phyloP scores from a whole-genome alignment of 306 rosid species.

The Cyclanthera cordifolia region DNA sequence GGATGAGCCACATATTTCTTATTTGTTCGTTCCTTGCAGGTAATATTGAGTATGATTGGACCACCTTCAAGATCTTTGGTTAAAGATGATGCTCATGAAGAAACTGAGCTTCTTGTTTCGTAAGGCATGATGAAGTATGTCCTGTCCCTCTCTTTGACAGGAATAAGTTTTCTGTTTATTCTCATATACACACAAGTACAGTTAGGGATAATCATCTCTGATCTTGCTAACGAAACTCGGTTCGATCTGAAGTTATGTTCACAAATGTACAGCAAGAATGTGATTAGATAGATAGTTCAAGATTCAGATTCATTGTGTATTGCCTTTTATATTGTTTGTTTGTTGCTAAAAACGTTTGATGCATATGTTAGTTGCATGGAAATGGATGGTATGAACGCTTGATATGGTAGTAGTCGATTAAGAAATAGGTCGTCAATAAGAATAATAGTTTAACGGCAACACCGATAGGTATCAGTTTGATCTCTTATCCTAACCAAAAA shows the following conservation, averaged over 20 bases:
- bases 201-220: background rate
- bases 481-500: too few species aligned
- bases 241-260: background rate
- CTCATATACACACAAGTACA: background rate
- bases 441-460: too few species aligned
- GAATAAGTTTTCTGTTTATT: background rate
- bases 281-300: background rate
- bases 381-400: background rate
- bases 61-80: conserved; percentile 39
- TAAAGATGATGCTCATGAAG: background rate
- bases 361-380: background rate
- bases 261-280: background rate
- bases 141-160: background rate
- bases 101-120: conserved; percentile 11
- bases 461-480: too few species aligned
- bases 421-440: too few species aligned
- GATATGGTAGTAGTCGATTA: background rate
- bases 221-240: background rate
- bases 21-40: conserved; percentile 32
- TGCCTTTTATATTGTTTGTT: background rate
- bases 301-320: background rate
- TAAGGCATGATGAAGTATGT: background rate
- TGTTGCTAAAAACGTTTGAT: background rate
- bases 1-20: background rate
- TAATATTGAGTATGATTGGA: conserved; percentile 69